A percentile compares a stretch with the other conserved stretches of the same genome.
Conservation (phyloP, 108 stramenopile species). For the Seminavis robusta region DNA sequence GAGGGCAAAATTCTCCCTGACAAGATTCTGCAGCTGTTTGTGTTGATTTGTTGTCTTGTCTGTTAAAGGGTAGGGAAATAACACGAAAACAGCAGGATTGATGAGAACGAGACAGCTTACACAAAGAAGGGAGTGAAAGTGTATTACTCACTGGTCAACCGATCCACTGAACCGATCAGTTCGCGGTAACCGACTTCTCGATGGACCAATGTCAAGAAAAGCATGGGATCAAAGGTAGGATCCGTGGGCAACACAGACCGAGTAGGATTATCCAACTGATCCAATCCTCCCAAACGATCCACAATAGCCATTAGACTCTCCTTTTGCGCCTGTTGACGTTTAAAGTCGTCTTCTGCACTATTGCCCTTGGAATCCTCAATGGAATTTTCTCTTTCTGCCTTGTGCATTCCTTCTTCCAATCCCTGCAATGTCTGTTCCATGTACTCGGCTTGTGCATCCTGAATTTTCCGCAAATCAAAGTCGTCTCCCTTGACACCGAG, state of each 20-base stretch:
- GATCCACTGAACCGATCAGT: slow-evolving; percentile 61
- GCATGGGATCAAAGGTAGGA: slow-evolving; percentile 79
- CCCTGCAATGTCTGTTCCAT: slow-evolving; percentile 63
- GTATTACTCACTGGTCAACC: slow-evolving; percentile 62
- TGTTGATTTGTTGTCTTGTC: slow-evolving; percentile 82
- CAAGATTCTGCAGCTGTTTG: slow-evolving; percentile 75
- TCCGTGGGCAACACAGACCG: slow-evolving; percentile 70
- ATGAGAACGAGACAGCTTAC: not conserved
- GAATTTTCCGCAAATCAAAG: slow-evolving; percentile 63
- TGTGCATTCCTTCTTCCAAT: slow-evolving; percentile 48
- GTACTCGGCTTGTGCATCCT: slow-evolving; percentile 42
- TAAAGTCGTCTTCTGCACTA: slow-evolving; percentile 49
- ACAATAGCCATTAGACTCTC: slow-evolving; percentile 63
- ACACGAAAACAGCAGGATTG: not conserved
- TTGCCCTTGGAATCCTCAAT: slow-evolving; percentile 8
- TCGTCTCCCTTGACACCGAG: slow-evolving; percentile 43
- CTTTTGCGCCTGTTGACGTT: slow-evolving; percentile 58
- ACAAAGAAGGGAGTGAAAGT: not conserved
- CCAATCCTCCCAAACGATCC: slow-evolving; percentile 45
- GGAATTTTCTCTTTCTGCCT: slow-evolving; percentile 20
- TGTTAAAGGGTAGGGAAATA: slow-evolving; percentile 6
- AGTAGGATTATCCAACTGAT: slow-evolving; percentile 10
- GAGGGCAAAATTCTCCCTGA: slow-evolving; percentile 84
- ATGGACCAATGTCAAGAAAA: slow-evolving; percentile 85
- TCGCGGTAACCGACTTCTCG: slow-evolving; percentile 69